A percentile compares a stretch with the other conserved stretches of the same genome.
These are phyloP conservation scores for Chaetomium fimeti DNA, from an alignment of 495 filamentous ascomycete species.

Conservation along the genomic window DNA sequence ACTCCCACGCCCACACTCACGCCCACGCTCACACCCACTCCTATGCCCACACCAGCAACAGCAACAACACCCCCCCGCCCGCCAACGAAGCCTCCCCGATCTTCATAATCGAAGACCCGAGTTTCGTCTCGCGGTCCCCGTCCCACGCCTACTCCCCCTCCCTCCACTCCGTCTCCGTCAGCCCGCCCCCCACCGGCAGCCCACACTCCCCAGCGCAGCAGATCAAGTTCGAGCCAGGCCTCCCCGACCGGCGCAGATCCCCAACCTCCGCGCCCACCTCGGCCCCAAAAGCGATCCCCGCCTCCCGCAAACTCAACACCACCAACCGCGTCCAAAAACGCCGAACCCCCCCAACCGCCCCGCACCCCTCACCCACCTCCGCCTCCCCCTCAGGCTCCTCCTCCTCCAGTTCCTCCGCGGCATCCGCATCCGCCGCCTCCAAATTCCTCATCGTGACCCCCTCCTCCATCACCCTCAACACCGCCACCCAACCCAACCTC, in stretches of 20 bases:
- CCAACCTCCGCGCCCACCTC: slow-evolving; percentile 7
- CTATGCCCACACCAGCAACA: not conserved
- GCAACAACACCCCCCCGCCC: not conserved
- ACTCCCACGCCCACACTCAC: not conserved
- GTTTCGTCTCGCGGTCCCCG: slow-evolving; percentile 35
- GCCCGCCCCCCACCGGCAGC: slow-evolving; percentile 33
- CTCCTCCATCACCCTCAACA: slow-evolving; percentile 43
- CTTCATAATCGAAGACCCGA: slow-evolving; percentile 40
- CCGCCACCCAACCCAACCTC: slow-evolving; percentile 32
- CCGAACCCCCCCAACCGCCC: slow-evolving; percentile 19
- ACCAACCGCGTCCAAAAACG: slow-evolving; percentile 38
- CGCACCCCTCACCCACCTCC: not conserved
- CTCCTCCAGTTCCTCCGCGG: slow-evolving; percentile 8
- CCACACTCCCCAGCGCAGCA: slow-evolving; percentile 32
- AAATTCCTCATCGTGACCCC: slow-evolving; percentile 52
- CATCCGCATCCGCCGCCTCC: slow-evolving; percentile 18
- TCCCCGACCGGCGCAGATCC: slow-evolving; percentile 8
- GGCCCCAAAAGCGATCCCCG: slow-evolving; percentile 25
- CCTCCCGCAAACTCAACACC: slow-evolving; percentile 36
- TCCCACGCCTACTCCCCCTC: slow-evolving; percentile 31
- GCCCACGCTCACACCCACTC: not conserved
- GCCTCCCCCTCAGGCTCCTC: slow-evolving; percentile 2
- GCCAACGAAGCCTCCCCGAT: slow-evolving; percentile 32
- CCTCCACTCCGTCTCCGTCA: slow-evolving; percentile 21
- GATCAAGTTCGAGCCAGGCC: slow-evolving; percentile 32